phyloP scores from a whole-genome alignment of 306 rosid genomes.

The Rosa persica region DNA sequence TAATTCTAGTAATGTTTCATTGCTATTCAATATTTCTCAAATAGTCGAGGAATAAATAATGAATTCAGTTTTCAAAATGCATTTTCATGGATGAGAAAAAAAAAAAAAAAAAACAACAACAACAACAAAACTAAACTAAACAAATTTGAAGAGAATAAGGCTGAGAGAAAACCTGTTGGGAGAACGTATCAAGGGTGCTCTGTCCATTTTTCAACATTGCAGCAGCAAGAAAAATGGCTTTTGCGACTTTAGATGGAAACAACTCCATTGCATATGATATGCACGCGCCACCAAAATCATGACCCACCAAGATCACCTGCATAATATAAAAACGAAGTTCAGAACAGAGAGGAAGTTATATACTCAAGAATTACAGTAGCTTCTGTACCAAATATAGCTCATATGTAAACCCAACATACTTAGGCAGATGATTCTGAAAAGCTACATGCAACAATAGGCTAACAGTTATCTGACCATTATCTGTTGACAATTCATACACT shows the following conservation, averaged over 20 bases:
- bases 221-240: slow-evolving; percentile 86
- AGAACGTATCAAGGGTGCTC: slow-evolving; percentile 79
- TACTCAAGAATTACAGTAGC: background rate
- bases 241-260: slow-evolving; percentile 73
- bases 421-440: slow-evolving; percentile 1
- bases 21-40: background rate
- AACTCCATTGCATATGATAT: slow-evolving; percentile 86
- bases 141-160: slow-evolving; percentile 17
- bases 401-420: background rate
- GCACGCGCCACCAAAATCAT: slow-evolving; percentile 96
- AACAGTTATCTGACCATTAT: background rate
- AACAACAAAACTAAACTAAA: background rate
- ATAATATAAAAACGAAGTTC: slow-evolving; percentile 4
- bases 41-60: background rate
- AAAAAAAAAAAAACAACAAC: no score
- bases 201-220: slow-evolving; percentile 84
- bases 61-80: background rate
- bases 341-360: slow-evolving; percentile 21
- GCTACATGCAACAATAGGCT: background rate
- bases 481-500: background rate
- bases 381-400: slow-evolving; percentile 19
- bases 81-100: background rate
- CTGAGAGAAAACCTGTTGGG: slow-evolving; percentile 68
- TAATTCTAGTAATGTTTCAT: background rate
- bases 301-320: slow-evolving; percentile 96